Base-by-base conservation (phyloP, 371 early-diverging fungal species). In the Apophysomyces variabilis region DNA sequence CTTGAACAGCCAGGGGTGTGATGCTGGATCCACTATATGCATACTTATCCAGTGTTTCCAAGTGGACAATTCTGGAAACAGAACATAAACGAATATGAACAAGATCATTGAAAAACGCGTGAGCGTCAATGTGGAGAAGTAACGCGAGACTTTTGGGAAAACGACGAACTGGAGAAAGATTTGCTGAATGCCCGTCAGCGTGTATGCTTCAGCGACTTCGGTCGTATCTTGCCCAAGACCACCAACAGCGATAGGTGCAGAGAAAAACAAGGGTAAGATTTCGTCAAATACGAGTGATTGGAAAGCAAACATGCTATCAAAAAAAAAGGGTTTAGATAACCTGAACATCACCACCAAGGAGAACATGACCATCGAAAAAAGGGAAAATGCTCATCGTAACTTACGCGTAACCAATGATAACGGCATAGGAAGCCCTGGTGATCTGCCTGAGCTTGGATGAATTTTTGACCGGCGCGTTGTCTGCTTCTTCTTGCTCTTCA, bases 211-310 rank as follows among this genome's bases (percentile, higher is more conserved):
- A 38, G 84, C 84, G 9, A 84, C 77, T 43, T 82, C 78, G 3
- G 70, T 71, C 0, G 82, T 68, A 36, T 68, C 72, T 61, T 78
- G 71, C 3, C 84, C 85, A 1, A 87, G 67, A 3, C 87, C 87
- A 56, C 82, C 82, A 4, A 78, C 71, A 78, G 69, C 18, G 60
- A 60, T 7, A 79, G 91, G 75, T 78, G 92, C 39, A 72, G 71
- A 38, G 77, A 64, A 60, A 86, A 85, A 93, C 5, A 93, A 66
- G 7, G 87, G 81, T 37, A 90, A 89, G 0, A 91, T 78, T 72
- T 93, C 92, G 47, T 95, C 93, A 61, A 90, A 85, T 26, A 94
- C 78, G 60, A 92, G 89, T 7, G 87, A 77, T 57, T 90, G 88
- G n/a, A 94, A 82, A 5, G 87, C 79, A 64, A 92, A 76, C 26